A percentile compares a stretch with the other conserved stretches of the same genome.
These are phyloP conservation scores for Fagopyrum homotropicum DNA, from an alignment of 148 eudicot genomes.

Conservation along the genomic window DNA sequence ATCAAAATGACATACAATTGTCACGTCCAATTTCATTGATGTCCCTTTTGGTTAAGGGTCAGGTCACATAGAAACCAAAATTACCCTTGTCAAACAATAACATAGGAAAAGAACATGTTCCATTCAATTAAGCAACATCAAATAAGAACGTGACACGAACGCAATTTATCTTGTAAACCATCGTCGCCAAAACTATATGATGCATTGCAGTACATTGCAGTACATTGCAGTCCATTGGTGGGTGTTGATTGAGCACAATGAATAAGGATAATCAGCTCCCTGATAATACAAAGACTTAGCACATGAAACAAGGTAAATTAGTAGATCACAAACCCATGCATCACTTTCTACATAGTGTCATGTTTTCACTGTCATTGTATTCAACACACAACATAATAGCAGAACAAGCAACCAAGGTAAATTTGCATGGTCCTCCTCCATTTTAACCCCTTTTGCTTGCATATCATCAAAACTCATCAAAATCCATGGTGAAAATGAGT, in stretches of 20 bases:
- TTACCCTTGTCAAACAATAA: background rate
- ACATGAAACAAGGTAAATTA: background rate
- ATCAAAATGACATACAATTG: no score
- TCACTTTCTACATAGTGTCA: no score
- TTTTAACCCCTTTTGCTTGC: no score
- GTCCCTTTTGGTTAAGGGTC: background rate
- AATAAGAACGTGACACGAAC: background rate
- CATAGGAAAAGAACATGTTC: background rate
- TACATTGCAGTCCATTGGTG: background rate
- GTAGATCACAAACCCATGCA: no score
- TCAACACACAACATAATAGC: no score
- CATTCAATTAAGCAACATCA: background rate
- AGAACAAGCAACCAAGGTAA: no score
- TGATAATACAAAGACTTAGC: background rate
- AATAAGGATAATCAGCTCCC: background rate
- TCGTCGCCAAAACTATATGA: conserved; percentile 1
- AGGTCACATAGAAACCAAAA: background rate
- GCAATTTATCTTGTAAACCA: background rate
- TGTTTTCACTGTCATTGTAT: no score
- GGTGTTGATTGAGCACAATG: background rate
- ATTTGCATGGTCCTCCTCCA: no score
- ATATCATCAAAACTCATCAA: no score
- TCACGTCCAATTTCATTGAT: no score
- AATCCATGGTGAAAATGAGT: no score
- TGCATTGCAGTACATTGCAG: no score